Evolutionary conservation across 805 yeast genomes (phyloP), one percentile per base, ranked within the genome.

Genomic region (Wickerhamiella sergipiensis): DNA sequence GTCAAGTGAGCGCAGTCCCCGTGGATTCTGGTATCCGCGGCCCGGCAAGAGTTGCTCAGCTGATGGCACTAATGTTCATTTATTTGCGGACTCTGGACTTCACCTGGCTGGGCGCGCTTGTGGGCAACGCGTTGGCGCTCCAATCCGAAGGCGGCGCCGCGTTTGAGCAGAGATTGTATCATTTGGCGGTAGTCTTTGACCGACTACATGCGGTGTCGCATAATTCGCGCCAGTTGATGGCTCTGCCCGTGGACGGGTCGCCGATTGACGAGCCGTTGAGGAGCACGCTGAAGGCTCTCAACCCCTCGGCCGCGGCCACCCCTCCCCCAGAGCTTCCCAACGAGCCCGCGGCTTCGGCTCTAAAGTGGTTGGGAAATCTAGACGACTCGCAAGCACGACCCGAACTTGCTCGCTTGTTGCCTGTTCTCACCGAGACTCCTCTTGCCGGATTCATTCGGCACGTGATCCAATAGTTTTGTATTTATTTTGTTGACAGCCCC

Each of bases 91-190:
- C 64, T 17, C 56, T 59, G 12, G 68, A 61, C 36, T 56, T 57
- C 17, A 52, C 58, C 31, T 65, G 69, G 66, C 59, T 70, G 8
- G 71, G 70, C 1, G 59, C 69, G 6, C 68, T 70, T 6, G 60
- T 67, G n/a, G 63, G 61, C 17, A 53, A 52, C 24, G 59, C 55
- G 36, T 46, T 55, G 12, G 49, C 57, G n/a, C 46, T 59, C 7
- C 24, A 26, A 10, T 13, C 21, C n/a, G 18, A 17, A 3, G 22
- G 22, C 26, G 39, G 24, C 2, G 45, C 49, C n/a, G 49, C 56
- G 2, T 52, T 51, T 46, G 31, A 19, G 31, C 44, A 38, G 24
- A 51, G 58, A 24, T 59, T 64, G 15, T 49, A 55, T 38, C 52
- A 58, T 12, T 39, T 58, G 7, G 50, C 49, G 5, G 54, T 52